Evolutionary conservation across 805 yeast species (phyloP).

Genomic region (Metschnikowia amazonensis): DNA sequence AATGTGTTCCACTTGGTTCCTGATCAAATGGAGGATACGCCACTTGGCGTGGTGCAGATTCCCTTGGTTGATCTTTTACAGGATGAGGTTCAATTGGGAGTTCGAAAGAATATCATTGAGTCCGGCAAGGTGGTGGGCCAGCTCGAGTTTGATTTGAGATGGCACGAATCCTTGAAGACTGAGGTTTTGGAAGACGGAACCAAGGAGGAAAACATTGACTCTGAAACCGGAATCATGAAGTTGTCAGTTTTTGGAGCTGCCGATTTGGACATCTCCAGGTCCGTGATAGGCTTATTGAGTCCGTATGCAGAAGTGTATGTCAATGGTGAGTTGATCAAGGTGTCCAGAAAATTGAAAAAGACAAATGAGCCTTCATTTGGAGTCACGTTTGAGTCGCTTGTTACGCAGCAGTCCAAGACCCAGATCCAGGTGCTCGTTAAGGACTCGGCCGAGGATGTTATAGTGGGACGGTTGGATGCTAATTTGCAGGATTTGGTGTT

Average conservation of each 20-base stretch:
- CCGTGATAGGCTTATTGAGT: conserved; percentile 51
- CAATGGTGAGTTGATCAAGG: conserved; percentile 52
- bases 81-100: conserved; percentile 41
- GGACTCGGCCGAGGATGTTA: conserved; percentile 53
- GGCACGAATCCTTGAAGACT: conserved; percentile 47
- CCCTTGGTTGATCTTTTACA: conserved; percentile 61
- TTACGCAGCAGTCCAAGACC: conserved; percentile 58
- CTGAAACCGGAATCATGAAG: conserved; percentile 74
- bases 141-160: conserved; percentile 52
- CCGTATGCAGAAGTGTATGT: conserved; percentile 68
- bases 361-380: conserved; percentile 75
- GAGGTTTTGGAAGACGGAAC: conserved; percentile 46
- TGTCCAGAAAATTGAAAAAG: conserved; percentile 58
- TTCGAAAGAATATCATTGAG: conserved; percentile 42
- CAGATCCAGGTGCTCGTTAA: conserved; percentile 53
- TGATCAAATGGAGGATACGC: conserved; percentile 52
- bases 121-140: conserved; percentile 57
- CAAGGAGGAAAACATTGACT: conserved; percentile 47
- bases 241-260: conserved; percentile 57
- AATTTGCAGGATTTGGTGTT: conserved; percentile 53
- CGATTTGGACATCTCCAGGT: conserved; percentile 49
- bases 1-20: conserved; percentile 51
- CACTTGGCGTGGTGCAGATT: conserved; percentile 46
- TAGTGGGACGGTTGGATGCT: conserved; percentile 52
- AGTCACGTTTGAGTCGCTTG: conserved; percentile 55